A percentile compares a stretch with the other conserved stretches of the same genome.
These are phyloP conservation scores for Didymellaceae sp. DNA, from an alignment of 2,329 filamentous ascomycete species.

Conservation along the genomic window DNA sequence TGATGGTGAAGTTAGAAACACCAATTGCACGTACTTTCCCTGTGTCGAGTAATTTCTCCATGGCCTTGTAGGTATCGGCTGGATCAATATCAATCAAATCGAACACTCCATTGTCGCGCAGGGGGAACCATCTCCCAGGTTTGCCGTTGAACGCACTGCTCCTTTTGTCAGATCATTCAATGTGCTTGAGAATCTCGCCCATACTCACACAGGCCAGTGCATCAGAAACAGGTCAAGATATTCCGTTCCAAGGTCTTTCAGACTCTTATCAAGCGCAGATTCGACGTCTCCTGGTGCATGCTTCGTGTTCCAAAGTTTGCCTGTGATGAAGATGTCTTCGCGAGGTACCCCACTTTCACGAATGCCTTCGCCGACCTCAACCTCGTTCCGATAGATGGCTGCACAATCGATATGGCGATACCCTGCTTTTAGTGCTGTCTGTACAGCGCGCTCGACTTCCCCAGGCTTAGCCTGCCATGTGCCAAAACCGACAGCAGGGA, in stretches of 20 bases:
- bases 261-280: slow-evolving; percentile 63
- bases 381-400: slow-evolving; percentile 77
- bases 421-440: slow-evolving; percentile 68
- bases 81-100: slow-evolving; percentile 78
- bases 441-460: slow-evolving; percentile 65
- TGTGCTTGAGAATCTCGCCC: no score
- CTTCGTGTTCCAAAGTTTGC: slow-evolving; percentile 80
- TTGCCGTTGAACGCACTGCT: slow-evolving; percentile 27
- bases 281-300: slow-evolving; percentile 68
- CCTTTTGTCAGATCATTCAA: no score
- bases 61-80: slow-evolving; percentile 74
- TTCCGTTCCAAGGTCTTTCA: slow-evolving; percentile 66
- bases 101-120: slow-evolving; percentile 65
- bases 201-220: slow-evolving; percentile 62
- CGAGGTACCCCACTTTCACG: slow-evolving; percentile 67
- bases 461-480: slow-evolving; percentile 78
- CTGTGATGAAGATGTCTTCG: slow-evolving; percentile 73
- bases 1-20: slow-evolving; percentile 82
- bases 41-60: slow-evolving; percentile 70
- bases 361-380: slow-evolving; percentile 74
- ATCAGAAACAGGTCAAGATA: slow-evolving; percentile 74
- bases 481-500: slow-evolving; percentile 76
- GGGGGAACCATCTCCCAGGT: slow-evolving; percentile 44
- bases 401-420: slow-evolving; percentile 80
- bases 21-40: slow-evolving; percentile 80